Conservation (phyloP, 805 yeast species). For the Yarrowia sp. region DNA sequence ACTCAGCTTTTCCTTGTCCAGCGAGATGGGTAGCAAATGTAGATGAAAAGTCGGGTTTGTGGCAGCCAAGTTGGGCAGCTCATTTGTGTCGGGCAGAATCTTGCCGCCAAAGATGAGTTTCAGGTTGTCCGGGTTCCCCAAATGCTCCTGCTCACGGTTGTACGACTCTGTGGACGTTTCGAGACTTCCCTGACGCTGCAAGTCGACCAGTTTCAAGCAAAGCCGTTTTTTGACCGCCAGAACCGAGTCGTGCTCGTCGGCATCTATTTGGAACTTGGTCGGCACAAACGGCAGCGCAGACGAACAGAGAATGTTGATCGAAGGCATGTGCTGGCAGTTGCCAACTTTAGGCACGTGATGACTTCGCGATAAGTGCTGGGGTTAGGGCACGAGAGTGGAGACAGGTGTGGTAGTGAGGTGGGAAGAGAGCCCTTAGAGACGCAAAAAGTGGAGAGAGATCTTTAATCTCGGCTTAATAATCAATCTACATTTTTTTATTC, state of each 20-base stretch:
- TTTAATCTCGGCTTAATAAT: too few species aligned
- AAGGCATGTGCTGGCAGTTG: constrained; percentile 36
- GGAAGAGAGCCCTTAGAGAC: too few species aligned
- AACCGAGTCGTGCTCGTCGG: constrained; percentile 14
- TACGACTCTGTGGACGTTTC: constrained; percentile 32
- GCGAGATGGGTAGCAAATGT: constrained; percentile 12
- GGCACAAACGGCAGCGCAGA: constrained; percentile 35
- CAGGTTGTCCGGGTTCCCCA: constrained; percentile 15
- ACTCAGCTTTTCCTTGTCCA: constrained; percentile 16
- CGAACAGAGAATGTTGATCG: constrained; percentile 38
- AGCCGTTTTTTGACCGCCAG: constrained; percentile 24
- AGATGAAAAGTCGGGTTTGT: constrained; percentile 32
- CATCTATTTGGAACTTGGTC: constrained; percentile 29
- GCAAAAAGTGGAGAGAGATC: too few species aligned
- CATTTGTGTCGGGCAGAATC: constrained; percentile 3
- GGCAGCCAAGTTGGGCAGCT: constrained; percentile 11
- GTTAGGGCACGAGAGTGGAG: neutral
- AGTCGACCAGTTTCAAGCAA: constrained; percentile 15
- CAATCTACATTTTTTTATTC: too few species aligned
- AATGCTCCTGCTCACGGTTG: constrained; percentile 31
- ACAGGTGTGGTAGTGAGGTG: too few species aligned
- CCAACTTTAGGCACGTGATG: constrained; percentile 32
- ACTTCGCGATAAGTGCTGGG: constrained; percentile 13
- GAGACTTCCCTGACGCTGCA: constrained; percentile 7
- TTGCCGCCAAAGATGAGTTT: constrained; percentile 37